phyloP scores from a whole-genome alignment of 2,329 filamentous ascomycete species.

The Echinosphaeria canescens region DNA sequence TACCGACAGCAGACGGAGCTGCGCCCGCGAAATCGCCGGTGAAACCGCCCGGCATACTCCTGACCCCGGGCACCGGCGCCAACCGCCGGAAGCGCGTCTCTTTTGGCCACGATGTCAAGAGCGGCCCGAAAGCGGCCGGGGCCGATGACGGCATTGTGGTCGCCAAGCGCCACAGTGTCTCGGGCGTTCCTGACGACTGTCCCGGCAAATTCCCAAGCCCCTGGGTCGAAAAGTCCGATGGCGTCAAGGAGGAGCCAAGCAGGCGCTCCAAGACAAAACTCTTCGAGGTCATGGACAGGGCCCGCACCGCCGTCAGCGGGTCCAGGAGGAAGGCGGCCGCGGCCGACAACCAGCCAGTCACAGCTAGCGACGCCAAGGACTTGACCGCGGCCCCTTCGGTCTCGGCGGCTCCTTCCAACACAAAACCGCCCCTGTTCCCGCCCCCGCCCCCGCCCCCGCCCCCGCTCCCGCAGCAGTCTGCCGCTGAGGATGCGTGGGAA shows the following conservation, averaged over 20 bases:
- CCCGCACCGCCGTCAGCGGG: constrained; percentile 10
- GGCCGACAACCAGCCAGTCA: too few relatives aligned
- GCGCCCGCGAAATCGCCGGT: constrained; percentile 21
- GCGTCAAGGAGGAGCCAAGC: too few relatives aligned
- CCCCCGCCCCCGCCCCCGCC: too few relatives aligned
- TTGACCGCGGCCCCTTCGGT: too few relatives aligned
- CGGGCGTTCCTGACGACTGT: constrained; percentile 9
- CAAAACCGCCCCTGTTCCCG: neutral
- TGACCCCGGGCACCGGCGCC: constrained; percentile 40
- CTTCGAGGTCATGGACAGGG: constrained; percentile 21
- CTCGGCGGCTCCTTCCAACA: constrained; percentile 3
- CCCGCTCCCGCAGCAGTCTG: too few relatives aligned
- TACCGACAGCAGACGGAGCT: constrained; percentile 6
- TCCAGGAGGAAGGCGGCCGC: neutral
- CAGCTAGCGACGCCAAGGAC: constrained; percentile 3
- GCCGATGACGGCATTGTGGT: constrained; percentile 8
- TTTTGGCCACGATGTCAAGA: constrained; percentile 33
- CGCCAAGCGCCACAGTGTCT: constrained; percentile 8
- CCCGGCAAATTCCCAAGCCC: constrained; percentile 10
- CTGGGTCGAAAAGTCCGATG: constrained; percentile 6
- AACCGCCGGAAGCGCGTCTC: constrained; percentile 41
- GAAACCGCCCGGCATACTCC: constrained; percentile 33
- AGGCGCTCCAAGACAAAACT: constrained; percentile 8
- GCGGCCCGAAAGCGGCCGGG: constrained; percentile 8
- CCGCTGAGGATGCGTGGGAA: constrained; percentile 26